Percentiles rank a stretch among this genome's conserved stretches.
phyloP scores from a whole-genome alignment of 1,139 yeast species.

The Blastobotrys buckinghamii region DNA sequence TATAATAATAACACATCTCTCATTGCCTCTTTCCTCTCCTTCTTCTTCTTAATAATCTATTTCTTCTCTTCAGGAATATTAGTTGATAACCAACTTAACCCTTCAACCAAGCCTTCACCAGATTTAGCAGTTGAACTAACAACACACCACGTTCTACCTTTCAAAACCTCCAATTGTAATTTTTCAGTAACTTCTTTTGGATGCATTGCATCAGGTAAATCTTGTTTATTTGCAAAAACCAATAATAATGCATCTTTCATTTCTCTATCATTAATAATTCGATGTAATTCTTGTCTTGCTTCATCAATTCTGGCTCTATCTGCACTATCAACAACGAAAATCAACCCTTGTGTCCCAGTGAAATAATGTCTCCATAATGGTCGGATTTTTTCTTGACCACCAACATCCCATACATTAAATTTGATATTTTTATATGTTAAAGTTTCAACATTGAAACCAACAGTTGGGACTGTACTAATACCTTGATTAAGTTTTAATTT shows the following conservation, averaged over 20 bases:
- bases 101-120: conserved; percentile 88
- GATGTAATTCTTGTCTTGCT: conserved; percentile 68
- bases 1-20: neutral
- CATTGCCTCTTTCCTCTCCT: neutral
- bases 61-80: conserved; percentile 44
- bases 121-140: conserved; percentile 87
- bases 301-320: conserved; percentile 69
- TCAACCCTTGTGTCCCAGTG: conserved; percentile 90
- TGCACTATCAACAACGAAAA: conserved; percentile 82
- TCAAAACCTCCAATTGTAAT: conserved; percentile 74
- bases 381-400: conserved; percentile 88
- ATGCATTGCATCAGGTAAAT: conserved; percentile 80
- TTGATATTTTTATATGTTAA: conserved; percentile 81
- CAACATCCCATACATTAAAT: conserved; percentile 96
- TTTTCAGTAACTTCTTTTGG: conserved; percentile 86
- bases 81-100: conserved; percentile 79
- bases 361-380: conserved; percentile 94
- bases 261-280: conserved; percentile 75
- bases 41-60: conserved; percentile 10
- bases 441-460: conserved; percentile 91
- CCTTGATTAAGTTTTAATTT: conserved; percentile 69
- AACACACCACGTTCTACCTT: conserved; percentile 88
- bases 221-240: conserved; percentile 91
- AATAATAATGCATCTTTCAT: conserved; percentile 71
- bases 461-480: conserved; percentile 84